Percentiles rank a stretch among this genome's conserved stretches.
These are phyloP conservation scores for Gynostemma pentaphyllum DNA, from an alignment of 306 rosid genomes.

Conservation along the genomic window DNA sequence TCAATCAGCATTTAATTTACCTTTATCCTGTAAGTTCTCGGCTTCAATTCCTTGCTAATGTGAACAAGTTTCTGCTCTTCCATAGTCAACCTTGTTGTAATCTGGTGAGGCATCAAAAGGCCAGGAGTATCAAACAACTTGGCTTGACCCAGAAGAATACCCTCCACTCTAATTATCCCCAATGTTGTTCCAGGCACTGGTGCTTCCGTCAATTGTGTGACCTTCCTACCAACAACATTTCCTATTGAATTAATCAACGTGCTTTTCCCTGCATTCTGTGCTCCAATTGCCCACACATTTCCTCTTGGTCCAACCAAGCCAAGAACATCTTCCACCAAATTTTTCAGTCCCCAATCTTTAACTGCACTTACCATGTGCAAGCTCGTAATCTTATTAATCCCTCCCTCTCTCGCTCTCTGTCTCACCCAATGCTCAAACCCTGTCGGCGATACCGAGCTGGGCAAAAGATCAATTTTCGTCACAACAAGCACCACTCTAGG, in stretches of 20 bases:
- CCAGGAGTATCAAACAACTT: constrained; percentile 93
- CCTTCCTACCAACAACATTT: constrained; percentile 45
- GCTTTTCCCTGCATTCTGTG: constrained; percentile 96
- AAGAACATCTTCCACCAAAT: constrained; percentile 53
- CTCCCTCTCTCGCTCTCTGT: constrained; percentile 84
- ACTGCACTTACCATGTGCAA: constrained; percentile 82
- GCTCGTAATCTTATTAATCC: constrained; percentile 64
- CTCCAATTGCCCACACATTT: constrained; percentile 86
- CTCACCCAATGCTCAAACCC: constrained; percentile 81
- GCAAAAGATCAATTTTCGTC: constrained; percentile 69
- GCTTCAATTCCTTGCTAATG: constrained; percentile 81
- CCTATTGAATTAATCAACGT: constrained; percentile 74
- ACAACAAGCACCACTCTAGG: constrained; percentile 82
- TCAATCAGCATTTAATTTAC: constrained; percentile 23
- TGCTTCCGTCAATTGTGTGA: constrained; percentile 75
- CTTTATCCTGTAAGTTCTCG: constrained; percentile 88
- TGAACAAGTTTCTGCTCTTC: constrained; percentile 86
- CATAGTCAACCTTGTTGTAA: constrained; percentile 63
- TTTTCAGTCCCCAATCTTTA: constrained; percentile 82
- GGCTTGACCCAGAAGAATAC: constrained; percentile 68
- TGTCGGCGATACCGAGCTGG: constrained; percentile 65
- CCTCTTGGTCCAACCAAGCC: constrained; percentile 75
- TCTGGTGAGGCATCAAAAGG: constrained; percentile 81
- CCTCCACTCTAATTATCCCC: constrained; percentile 92
- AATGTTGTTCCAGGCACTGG: constrained; percentile 91